Conservation (phyloP, 768 basidiomycete species). For the Boletus sp. region DNA sequence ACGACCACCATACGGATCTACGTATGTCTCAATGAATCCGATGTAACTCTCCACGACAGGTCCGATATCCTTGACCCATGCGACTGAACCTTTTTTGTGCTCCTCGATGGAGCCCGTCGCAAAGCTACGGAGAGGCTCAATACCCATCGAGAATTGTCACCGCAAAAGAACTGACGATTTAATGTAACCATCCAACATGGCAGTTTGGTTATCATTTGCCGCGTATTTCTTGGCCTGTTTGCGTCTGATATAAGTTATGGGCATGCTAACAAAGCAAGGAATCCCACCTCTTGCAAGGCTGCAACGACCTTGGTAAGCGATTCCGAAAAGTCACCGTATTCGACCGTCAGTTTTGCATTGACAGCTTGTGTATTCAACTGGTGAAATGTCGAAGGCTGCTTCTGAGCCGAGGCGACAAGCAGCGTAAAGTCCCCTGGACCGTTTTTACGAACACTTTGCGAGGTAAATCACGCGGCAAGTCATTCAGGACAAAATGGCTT, state of each 20-base stretch:
- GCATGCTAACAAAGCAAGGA: background rate
- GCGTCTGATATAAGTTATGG: background rate
- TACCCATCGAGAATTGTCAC: background rate
- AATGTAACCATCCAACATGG: conserved; percentile 77
- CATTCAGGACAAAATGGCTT: background rate
- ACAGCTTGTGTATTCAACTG: conserved; percentile 43
- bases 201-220: conserved; percentile 68
- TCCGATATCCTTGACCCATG: conserved; percentile 86
- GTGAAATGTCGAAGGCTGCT: conserved; percentile 40
- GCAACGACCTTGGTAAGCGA: conserved; percentile 52
- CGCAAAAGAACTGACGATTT: conserved; percentile 53
- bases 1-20: conserved; percentile 87
- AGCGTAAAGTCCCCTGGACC: conserved; percentile 61
- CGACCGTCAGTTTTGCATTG: conserved; percentile 55
- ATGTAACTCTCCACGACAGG: conserved; percentile 89
- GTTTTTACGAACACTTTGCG: conserved; percentile 68
- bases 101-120: conserved; percentile 74
- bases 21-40: conserved; percentile 84
- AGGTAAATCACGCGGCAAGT: background rate
- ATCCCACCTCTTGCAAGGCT: conserved; percentile 56
- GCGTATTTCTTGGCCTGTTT: conserved; percentile 68
- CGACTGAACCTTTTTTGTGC: conserved; percentile 72
- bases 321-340: conserved; percentile 74
- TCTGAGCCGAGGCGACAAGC: conserved; percentile 67
- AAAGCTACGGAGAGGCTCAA: conserved; percentile 42